Conservation (phyloP, 2,329 filamentous ascomycete genomes). For the Cordyceps javanica region DNA sequence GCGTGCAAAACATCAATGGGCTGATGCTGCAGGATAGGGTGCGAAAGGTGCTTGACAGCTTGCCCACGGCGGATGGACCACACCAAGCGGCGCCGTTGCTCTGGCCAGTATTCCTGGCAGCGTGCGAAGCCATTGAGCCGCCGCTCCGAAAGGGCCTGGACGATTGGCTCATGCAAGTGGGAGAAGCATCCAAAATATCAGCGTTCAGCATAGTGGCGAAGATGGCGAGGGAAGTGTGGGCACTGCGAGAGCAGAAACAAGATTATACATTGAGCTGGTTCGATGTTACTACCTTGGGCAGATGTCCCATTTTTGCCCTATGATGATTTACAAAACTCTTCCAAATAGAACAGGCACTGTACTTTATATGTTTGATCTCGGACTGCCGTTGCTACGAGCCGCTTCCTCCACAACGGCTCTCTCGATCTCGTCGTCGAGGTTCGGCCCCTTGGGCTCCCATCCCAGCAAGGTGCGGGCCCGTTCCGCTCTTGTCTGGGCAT, state of each 20-base stretch:
- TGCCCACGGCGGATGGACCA: background rate
- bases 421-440: background rate
- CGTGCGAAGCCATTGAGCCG: background rate
- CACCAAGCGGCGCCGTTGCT: background rate
- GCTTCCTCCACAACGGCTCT: background rate
- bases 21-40: constrained; percentile 5
- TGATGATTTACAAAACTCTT: background rate
- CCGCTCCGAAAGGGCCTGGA: background rate
- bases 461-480: background rate
- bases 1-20: constrained; percentile 7
- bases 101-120: background rate
- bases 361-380: background rate
- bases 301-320: background rate
- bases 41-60: background rate
- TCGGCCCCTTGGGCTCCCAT: constrained; percentile 7
- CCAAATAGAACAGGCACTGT: background rate
- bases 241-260: background rate
- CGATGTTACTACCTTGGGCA: background rate
- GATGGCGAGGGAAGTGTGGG: background rate
- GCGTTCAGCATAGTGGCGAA: background rate
- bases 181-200: background rate
- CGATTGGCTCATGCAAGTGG: background rate
- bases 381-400: background rate
- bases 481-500: constrained; percentile 4
- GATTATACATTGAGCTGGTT: constrained; percentile 7